These are phyloP conservation scores for Cryphonectria parasitica DNA, from an alignment of 2,329 filamentous ascomycete genomes.

Conservation along the genomic window DNA sequence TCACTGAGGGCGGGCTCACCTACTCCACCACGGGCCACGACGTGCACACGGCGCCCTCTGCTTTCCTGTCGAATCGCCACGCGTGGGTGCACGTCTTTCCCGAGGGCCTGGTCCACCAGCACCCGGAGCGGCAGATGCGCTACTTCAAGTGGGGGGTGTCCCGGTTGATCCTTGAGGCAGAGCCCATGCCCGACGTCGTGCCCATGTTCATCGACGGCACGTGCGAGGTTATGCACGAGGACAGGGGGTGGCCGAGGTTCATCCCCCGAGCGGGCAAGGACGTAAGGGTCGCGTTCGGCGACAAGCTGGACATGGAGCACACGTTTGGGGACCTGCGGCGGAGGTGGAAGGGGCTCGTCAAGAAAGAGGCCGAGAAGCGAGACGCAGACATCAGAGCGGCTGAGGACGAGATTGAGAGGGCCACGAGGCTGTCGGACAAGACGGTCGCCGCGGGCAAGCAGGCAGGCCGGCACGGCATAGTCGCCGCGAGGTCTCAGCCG, in stretches of 20 bases:
- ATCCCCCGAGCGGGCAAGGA: slow-evolving; percentile 74
- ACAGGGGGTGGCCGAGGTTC: slow-evolving; percentile 77
- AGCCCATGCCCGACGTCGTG: slow-evolving; percentile 84
- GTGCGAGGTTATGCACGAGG: slow-evolving; percentile 86
- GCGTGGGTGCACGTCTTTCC: slow-evolving; percentile 96
- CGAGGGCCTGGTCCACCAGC: slow-evolving; percentile 92
- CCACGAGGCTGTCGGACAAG: neutral
- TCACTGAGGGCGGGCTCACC: slow-evolving; percentile 49
- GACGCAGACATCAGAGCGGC: slow-evolving; percentile 34
- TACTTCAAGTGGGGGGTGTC: slow-evolving; percentile 99
- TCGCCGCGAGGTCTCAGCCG: slow-evolving; percentile 14
- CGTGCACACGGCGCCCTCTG: slow-evolving; percentile 70
- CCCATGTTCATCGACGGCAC: slow-evolving; percentile 95
- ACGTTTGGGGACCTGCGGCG: slow-evolving; percentile 78
- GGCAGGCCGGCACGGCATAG: slow-evolving; percentile 25
- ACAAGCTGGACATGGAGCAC: slow-evolving; percentile 72
- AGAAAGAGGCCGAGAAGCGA: slow-evolving; percentile 53
- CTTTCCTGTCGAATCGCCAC: slow-evolving; percentile 69
- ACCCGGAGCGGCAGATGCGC: slow-evolving; percentile 75
- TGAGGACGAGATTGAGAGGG: slow-evolving; percentile 13
- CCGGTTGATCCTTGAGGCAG: slow-evolving; percentile 85
- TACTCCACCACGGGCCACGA: slow-evolving; percentile 72
- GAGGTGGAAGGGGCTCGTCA: slow-evolving; percentile 72
- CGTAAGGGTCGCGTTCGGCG: slow-evolving; percentile 77
- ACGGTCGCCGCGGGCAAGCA: slow-evolving; percentile 17